Base-by-base conservation (phyloP, 495 filamentous ascomycete genomes). In the Penicillium fimorum region DNA sequence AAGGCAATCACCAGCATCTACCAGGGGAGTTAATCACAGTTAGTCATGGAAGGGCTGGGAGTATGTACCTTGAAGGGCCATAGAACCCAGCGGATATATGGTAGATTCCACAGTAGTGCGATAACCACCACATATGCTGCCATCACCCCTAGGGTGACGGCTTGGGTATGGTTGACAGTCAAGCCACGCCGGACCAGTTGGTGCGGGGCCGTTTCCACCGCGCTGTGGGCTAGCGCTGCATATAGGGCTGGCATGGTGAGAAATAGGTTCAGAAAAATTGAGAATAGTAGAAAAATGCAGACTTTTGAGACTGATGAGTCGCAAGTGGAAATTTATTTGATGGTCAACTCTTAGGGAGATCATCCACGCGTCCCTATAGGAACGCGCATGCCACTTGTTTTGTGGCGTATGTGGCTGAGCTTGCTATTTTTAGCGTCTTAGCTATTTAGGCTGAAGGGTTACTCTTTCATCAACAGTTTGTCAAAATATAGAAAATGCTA, bases 1-100 rank as follows among this genome's bases (percentile, higher is more conserved):
- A 91, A 92, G 30, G 88, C 88, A 49, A 92, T 92, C 11, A 91
- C 87, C 33, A 92, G 81, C 88, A 92, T 92, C 85, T 86, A 56
- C 42, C 30, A n/a, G 24, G 29, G 38, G n/a, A 4, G 13, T 44
- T 44, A 55, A 51, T 42, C 58, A 33, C n/a, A 4, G 22, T 27
- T 10, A 20, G 38, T 59, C 20, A 10, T 41, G 10, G 20, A 11
- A 25, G 22, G 11, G n/a, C 7, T 20, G 24, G 56, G 40, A 15
- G 12, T 24, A 43, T 57, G 50, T 68, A 89, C 87, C 75, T 92
- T 92, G 77, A 92, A 92, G n/a, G 88, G 88, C 87, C 87, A 92
- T 18, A 92, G 70, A 0, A 82, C 77, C 78, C 79, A 88, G 17
- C 84, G 79, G 17, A 92, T 68, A 65, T 92, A 91, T 1, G 88